Evolutionary conservation across 306 rosid genomes (phyloP), one percentile per base, ranked within the genome.

Genomic region (Lathyrus aphaca): DNA sequence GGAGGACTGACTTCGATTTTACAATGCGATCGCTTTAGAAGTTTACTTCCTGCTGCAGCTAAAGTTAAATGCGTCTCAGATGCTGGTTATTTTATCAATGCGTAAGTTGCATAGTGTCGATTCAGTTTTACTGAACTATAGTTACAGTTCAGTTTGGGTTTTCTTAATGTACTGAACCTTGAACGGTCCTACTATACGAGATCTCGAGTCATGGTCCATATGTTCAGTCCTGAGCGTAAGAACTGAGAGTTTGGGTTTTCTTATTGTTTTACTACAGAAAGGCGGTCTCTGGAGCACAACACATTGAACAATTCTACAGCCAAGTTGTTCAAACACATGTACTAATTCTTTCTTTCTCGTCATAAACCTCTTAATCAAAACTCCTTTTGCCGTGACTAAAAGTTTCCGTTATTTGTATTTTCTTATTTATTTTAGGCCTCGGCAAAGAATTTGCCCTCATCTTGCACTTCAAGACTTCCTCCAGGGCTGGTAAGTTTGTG

Each of bases 41-140:
- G 86, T 70, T 80, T 89, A 4, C 29, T 92, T 8, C 96, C 98
- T 12, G 0, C 50, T 1, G 64, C 80, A 46, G 37, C 94, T 58
- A 92, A 72, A 67, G 96, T 86, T 38, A 92, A 92, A 83, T 92
- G 98, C 49, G 75, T 92, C 64, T 63, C 98, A 50, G 98, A 92
- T 77, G 98, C 98, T 50, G 98, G 98, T 60, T 92, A 84, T 72
- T 89, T 92, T 42, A 87, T 89, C 74, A 89, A 92, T 19, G 71
- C 58, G 96, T 92, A 86, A 72, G 94, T 68, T 35, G 39, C 39
- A 35, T 35, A 35, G 10, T 7, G 39, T 35, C 10, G 39, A 35
- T 35, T 35, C 9, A 35, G 39, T 35, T 35, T 35, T 35, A 35
- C 9, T 3, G 10, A 35, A 7, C 10, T 35, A 35, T 35, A 7